Percentiles rank a stretch among this genome's conserved stretches.
phyloP scores from a whole-genome alignment of 2,329 filamentous ascomycete species.

The Seiridium unicorne region DNA sequence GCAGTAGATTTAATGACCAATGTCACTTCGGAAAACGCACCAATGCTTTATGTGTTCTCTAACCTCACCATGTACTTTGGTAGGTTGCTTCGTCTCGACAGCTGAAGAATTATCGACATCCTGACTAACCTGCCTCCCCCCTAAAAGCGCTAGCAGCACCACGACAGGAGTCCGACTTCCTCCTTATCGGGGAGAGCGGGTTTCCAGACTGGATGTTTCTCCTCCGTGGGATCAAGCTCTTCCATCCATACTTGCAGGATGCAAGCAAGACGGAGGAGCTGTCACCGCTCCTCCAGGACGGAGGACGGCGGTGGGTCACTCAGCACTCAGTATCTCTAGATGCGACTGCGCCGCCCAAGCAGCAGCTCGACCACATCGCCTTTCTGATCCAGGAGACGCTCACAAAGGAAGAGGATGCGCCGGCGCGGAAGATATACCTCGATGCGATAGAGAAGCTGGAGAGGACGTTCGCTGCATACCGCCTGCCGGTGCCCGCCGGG shows the following conservation, averaged over 20 bases:
- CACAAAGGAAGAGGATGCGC: not conserved
- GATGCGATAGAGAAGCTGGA: not conserved
- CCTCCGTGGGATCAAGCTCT: not conserved
- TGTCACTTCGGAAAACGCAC: slow-evolving; percentile 2
- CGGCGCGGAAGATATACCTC: not conserved
- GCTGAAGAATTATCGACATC: no score
- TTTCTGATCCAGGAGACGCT: no score
- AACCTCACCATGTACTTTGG: slow-evolving; percentile 14
- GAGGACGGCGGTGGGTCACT: not conserved
- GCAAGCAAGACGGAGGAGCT: not conserved
- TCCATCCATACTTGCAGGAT: slow-evolving; percentile 1
- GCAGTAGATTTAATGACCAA: slow-evolving; percentile 9
- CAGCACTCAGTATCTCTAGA: not conserved
- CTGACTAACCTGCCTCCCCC: no score
- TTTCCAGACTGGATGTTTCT: slow-evolving; percentile 20
- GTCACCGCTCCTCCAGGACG: slow-evolving; percentile 11
- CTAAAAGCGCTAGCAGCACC: not conserved
- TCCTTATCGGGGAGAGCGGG: not conserved
- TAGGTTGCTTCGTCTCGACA: not conserved
- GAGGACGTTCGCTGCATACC: not conserved
- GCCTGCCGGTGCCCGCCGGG: not conserved
- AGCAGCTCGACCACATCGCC: not conserved
- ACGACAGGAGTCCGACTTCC: not conserved
- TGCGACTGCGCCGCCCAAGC: not conserved
- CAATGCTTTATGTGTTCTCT: slow-evolving; percentile 15